phyloP scores from a whole-genome alignment of 108 stramenopile species.

The Cyclotella baltica region DNA sequence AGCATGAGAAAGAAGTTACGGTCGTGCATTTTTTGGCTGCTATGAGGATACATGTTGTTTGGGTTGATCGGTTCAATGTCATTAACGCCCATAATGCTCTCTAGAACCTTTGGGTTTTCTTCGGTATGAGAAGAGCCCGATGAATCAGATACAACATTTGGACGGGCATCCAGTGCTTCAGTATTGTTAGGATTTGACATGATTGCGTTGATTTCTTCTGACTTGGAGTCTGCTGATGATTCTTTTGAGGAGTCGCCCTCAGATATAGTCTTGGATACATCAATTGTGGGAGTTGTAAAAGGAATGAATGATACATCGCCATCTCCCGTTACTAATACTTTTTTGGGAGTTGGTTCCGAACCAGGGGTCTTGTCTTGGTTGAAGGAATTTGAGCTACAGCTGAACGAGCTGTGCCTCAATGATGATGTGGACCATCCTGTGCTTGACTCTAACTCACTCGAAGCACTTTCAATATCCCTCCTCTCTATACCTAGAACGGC shows the following conservation, averaged over 20 bases:
- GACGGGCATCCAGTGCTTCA: neutral
- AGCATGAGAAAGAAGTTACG: neutral
- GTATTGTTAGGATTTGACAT: constrained; percentile 8
- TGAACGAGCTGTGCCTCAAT: neutral
- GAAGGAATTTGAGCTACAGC: neutral
- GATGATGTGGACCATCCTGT: constrained; percentile 22
- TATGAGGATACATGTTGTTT: neutral
- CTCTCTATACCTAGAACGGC: constrained; percentile 3
- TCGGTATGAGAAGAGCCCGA: neutral
- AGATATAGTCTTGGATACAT: constrained; percentile 4
- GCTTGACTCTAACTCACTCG: constrained; percentile 39
- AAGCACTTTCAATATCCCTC: constrained; percentile 26
- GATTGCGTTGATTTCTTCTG: neutral
- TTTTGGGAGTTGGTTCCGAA: neutral
- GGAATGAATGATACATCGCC: neutral
- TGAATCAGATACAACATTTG: constrained; percentile 27
- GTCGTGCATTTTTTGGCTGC: neutral
- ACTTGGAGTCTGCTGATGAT: neutral
- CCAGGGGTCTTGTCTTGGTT: neutral
- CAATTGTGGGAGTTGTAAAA: neutral
- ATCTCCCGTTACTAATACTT: neutral
- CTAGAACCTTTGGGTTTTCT: neutral
- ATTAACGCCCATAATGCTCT: neutral
- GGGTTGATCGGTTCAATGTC: neutral
- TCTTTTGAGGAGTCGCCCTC: constrained; percentile 7